Evolutionary conservation across 116 monocot species (phyloP).

Genomic region (Posidonia oceanica): DNA sequence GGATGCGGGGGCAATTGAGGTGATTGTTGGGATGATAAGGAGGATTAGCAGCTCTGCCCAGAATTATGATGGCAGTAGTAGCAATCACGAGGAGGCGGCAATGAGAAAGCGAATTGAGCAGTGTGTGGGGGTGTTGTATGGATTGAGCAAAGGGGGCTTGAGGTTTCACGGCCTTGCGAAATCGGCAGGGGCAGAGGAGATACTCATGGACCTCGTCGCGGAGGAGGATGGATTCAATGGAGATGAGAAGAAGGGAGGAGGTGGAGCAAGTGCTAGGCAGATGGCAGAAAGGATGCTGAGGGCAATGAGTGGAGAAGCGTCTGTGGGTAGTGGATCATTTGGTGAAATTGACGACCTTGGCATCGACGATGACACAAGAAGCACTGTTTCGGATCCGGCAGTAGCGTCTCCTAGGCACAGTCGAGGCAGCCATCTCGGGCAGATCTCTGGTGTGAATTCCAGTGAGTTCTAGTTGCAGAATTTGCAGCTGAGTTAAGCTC

Average conservation of each 20-base stretch:
- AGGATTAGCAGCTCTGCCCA: background rate
- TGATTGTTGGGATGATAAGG: constrained; percentile 22
- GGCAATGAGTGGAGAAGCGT: constrained; percentile 20
- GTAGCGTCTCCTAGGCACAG: constrained; percentile 16
- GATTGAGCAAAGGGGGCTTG: constrained; percentile 42
- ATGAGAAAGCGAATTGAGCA: constrained; percentile 22
- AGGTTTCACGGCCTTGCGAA: constrained; percentile 44
- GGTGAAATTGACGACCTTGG: background rate
- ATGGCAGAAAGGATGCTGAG: constrained; percentile 32
- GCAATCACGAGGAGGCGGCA: background rate
- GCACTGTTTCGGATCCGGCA: constrained; percentile 31
- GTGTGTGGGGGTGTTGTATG: constrained; percentile 40
- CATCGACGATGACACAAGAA: constrained; percentile 10
- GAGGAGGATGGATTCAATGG: constrained; percentile 1
- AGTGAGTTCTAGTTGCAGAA: constrained; percentile 8
- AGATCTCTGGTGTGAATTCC: constrained; percentile 4
- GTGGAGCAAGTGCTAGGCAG: constrained; percentile 12
- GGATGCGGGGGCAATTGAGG: constrained; percentile 41
- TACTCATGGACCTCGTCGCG: constrained; percentile 19
- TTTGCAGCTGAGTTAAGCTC: too few relatives aligned
- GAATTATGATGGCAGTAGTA: background rate
- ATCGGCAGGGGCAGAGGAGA: constrained; percentile 42
- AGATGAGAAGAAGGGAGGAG: constrained; percentile 3
- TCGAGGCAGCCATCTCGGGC: background rate
- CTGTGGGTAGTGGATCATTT: background rate